Percentiles rank a stretch among this genome's conserved stretches.
These are phyloP conservation scores for Myrica gale DNA, from an alignment of 306 rosid genomes.

Conservation along the genomic window DNA sequence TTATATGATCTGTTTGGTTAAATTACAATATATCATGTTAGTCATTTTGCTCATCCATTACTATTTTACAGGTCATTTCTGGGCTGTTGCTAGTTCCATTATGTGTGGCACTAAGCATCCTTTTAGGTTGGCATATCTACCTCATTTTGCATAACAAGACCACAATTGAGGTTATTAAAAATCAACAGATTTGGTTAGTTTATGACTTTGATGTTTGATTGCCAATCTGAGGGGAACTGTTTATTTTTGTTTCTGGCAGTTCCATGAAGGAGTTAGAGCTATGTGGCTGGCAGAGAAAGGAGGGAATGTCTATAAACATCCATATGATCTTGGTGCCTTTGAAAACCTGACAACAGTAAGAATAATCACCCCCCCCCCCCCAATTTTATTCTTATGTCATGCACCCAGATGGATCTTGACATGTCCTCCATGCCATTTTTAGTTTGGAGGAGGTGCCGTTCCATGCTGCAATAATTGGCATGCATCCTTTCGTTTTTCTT, in stretches of 20 bases:
- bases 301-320: conserved; percentile 83
- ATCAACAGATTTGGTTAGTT: conserved; percentile 23
- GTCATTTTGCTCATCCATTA: conserved; percentile 36
- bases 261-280: conserved; percentile 94
- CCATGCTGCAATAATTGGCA: neutral
- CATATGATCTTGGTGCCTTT: conserved; percentile 86
- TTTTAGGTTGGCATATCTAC: conserved; percentile 91
- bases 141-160: conserved; percentile 89
- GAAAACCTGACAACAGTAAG: conserved; percentile 81
- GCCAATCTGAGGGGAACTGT: conserved; percentile 19
- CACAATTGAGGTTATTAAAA: conserved; percentile 77
- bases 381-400: neutral
- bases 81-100: conserved; percentile 74
- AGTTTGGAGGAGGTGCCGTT: neutral
- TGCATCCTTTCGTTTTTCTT: neutral
- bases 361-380: conserved; percentile 4
- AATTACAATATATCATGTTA: conserved; percentile 9
- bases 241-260: conserved; percentile 51
- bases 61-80: conserved; percentile 63
- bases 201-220: conserved; percentile 23
- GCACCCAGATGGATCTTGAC: neutral
- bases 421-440: neutral
- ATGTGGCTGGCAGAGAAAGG: conserved; percentile 97
- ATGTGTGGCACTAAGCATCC: conserved; percentile 64
- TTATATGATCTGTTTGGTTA: conserved; percentile 13